phyloP scores from a whole-genome alignment of 2,329 filamentous ascomycete species.

The Dactylellina haptotyla region DNA sequence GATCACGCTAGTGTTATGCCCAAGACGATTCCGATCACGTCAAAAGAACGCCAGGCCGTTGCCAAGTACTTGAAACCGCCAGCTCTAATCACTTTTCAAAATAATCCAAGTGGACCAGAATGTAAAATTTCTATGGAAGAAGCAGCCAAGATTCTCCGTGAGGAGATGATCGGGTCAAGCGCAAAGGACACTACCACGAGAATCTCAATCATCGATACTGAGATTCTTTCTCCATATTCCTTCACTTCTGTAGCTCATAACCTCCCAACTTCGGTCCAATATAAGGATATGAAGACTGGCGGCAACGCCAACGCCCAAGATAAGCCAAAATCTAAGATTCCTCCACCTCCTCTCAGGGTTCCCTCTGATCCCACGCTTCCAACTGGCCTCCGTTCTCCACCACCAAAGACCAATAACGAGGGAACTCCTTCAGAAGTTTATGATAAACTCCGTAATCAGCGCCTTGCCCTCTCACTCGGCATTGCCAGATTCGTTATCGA shows the following conservation, averaged over 20 bases:
- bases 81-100: not conserved
- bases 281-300: too few relatives aligned
- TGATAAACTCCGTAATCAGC: constrained; percentile 21
- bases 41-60: not conserved
- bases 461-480: constrained; percentile 18
- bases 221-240: not conserved
- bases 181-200: not conserved
- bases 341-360: not conserved
- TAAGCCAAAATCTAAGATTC: not conserved
- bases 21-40: not conserved
- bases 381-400: not conserved
- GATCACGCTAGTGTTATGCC: not conserved
- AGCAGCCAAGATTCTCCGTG: not conserved
- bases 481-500: constrained; percentile 39
- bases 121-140: not conserved
- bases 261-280: too few relatives aligned
- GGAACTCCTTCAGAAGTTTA: constrained; percentile 15
- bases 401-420: not conserved
- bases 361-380: not conserved
- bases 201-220: not conserved
- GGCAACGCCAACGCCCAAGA: not conserved
- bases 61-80: not conserved
- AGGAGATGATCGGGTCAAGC: not conserved
- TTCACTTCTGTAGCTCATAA: not conserved
- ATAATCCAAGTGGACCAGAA: not conserved